These are phyloP conservation scores for Antrodiella citrinella DNA, from an alignment of 768 basidiomycete genomes.

Conservation along the genomic window DNA sequence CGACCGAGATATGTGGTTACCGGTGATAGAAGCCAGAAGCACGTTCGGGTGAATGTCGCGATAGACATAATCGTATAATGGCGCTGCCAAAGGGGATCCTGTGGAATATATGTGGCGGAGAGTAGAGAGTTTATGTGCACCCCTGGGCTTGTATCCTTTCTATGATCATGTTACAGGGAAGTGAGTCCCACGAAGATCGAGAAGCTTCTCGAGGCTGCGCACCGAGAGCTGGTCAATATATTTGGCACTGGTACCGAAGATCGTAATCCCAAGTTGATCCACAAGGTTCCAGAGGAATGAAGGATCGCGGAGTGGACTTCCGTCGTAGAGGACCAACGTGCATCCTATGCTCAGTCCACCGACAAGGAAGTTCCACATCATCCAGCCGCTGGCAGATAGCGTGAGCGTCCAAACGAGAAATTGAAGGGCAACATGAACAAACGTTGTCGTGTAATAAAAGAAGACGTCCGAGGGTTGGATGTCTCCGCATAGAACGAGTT, in stretches of 20 bases:
- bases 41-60: slow-evolving; percentile 53
- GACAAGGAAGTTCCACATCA: slow-evolving; percentile 88
- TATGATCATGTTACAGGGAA: no score
- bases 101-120: slow-evolving; percentile 75
- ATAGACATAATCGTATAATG: slow-evolving; percentile 72
- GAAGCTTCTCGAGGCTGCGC: slow-evolving; percentile 13
- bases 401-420: not conserved
- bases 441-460: slow-evolving; percentile 82
- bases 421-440: slow-evolving; percentile 17
- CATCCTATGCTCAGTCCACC: slow-evolving; percentile 57
- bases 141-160: slow-evolving; percentile 63
- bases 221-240: slow-evolving; percentile 76
- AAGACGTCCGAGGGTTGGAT: slow-evolving; percentile 61
- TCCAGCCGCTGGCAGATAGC: slow-evolving; percentile 54
- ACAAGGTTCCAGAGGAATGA: slow-evolving; percentile 60
- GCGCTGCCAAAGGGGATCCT: slow-evolving; percentile 65
- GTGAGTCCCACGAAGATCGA: not conserved
- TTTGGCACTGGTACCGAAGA: slow-evolving; percentile 81
- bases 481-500: slow-evolving; percentile 62
- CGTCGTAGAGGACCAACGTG: slow-evolving; percentile 73
- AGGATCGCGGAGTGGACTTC: slow-evolving; percentile 66
- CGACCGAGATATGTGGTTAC: slow-evolving; percentile 24
- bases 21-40: slow-evolving; percentile 68
- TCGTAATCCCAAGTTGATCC: slow-evolving; percentile 60
- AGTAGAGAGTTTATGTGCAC: slow-evolving; percentile 49